Conservation (phyloP, 805 yeast species). For the Wickerhamiella lipophila region DNA sequence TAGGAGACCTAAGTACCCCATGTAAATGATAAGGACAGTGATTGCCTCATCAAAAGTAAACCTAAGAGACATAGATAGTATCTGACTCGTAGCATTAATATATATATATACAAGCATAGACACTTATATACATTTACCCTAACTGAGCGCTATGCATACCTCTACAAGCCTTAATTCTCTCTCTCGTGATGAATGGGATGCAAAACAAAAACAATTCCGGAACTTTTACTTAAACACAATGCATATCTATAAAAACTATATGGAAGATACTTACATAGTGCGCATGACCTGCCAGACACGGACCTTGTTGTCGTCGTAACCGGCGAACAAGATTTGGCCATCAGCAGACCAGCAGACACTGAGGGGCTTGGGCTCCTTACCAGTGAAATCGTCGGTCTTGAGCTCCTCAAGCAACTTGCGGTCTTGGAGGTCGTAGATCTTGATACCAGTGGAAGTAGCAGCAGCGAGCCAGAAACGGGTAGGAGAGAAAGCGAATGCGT, state of each 20-base stretch:
- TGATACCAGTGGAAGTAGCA: slow-evolving; percentile 95
- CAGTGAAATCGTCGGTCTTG: slow-evolving; percentile 87
- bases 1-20: no score
- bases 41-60: no score
- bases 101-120: no score
- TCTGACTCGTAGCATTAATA: no score
- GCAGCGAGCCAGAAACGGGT: slow-evolving; percentile 99
- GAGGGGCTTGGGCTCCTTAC: slow-evolving; percentile 95
- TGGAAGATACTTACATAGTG: slow-evolving; percentile 3
- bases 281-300: slow-evolving; percentile 99
- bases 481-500: slow-evolving; percentile 99
- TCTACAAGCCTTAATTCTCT: no score
- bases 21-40: no score
- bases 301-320: slow-evolving; percentile 98
- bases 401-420: slow-evolving; percentile 90
- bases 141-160: no score
- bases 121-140: no score
- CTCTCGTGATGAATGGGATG: no score
- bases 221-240: background rate
- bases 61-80: no score
- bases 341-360: slow-evolving; percentile 99
- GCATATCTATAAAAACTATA: background rate
- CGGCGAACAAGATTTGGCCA: slow-evolving; percentile 98
- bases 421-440: slow-evolving; percentile 95
- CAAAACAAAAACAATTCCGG: no score